Conservation (phyloP, 345 rosid genomes). For the Melaleuca quinquenervia region DNA sequence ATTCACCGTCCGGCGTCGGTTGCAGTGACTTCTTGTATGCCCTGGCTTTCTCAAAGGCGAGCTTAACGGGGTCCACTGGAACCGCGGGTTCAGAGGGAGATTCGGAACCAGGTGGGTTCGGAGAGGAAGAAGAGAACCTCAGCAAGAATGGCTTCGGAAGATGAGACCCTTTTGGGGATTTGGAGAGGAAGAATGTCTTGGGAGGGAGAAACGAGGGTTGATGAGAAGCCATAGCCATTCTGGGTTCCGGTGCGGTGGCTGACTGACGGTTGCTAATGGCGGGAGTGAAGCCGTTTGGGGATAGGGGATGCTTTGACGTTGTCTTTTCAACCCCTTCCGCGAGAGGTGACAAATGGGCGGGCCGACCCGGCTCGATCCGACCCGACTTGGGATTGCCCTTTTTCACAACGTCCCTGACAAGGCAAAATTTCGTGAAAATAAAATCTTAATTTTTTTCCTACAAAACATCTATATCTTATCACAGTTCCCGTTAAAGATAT, state of each 20-base stretch:
- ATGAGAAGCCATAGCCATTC: neutral
- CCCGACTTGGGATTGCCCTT: neutral
- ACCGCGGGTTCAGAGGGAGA: neutral
- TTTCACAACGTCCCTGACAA: neutral
- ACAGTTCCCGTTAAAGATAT: too few relatives aligned
- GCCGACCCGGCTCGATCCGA: neutral
- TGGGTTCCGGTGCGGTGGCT: neutral
- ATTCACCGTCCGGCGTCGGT: neutral
- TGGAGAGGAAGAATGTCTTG: neutral
- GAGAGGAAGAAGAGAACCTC: neutral
- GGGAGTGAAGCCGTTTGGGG: neutral
- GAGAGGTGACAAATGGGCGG: neutral
- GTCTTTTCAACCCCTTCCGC: neutral
- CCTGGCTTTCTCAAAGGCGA: constrained; percentile 63
- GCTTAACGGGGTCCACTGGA: constrained; percentile 43
- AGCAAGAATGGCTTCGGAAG: neutral
- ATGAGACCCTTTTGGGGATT: neutral
- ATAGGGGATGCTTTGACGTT: neutral
- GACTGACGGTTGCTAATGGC: neutral
- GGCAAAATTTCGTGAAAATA: neutral
- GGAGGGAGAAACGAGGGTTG: neutral
- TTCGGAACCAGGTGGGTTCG: neutral
- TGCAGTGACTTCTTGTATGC: constrained; percentile 24
- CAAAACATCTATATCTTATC: too few relatives aligned
- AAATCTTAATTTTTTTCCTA: too few relatives aligned